Evolutionary conservation across 176 grass and related monocot species (phyloP).

Genomic region (Urochloa ruziziensis): DNA sequence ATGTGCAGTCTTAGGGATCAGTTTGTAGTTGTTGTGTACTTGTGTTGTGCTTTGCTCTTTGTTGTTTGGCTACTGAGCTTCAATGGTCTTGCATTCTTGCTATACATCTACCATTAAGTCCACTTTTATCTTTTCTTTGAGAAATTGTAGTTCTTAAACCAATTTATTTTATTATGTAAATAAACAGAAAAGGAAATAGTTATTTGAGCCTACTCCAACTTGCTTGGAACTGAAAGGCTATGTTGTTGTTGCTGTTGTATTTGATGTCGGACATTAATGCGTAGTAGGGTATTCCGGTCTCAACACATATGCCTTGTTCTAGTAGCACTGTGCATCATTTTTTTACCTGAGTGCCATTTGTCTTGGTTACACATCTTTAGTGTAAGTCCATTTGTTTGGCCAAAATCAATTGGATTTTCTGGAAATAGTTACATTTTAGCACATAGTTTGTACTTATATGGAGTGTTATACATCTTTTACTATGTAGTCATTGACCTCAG

Average conservation of each 20-base stretch:
- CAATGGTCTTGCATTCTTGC: neutral
- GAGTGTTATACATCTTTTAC: neutral
- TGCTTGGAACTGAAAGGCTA: too few relatives aligned
- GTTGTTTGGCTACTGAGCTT: neutral
- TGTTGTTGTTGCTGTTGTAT: too few relatives aligned
- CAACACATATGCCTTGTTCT: neutral
- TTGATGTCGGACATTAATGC: neutral
- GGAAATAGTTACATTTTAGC: neutral
- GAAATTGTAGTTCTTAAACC: constrained; percentile 5
- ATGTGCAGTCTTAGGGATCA: too few relatives aligned
- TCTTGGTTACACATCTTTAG: neutral
- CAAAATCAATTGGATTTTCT: neutral
- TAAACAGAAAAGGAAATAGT: constrained; percentile 2
- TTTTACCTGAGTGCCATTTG: neutral
- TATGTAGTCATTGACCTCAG: neutral
- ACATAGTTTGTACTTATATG: neutral
- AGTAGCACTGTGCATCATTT: neutral
- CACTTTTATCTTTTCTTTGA: neutral
- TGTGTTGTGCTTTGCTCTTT: neutral
- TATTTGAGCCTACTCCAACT: too few relatives aligned
- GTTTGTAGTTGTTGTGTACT: too few relatives aligned
- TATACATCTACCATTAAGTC: constrained; percentile 2
- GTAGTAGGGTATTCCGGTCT: neutral
- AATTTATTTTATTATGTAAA: neutral
- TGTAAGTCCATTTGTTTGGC: constrained; percentile 17